Conservation (phyloP, 2,329 filamentous ascomycete genomes). For the Paecilomyces formosus region DNA sequence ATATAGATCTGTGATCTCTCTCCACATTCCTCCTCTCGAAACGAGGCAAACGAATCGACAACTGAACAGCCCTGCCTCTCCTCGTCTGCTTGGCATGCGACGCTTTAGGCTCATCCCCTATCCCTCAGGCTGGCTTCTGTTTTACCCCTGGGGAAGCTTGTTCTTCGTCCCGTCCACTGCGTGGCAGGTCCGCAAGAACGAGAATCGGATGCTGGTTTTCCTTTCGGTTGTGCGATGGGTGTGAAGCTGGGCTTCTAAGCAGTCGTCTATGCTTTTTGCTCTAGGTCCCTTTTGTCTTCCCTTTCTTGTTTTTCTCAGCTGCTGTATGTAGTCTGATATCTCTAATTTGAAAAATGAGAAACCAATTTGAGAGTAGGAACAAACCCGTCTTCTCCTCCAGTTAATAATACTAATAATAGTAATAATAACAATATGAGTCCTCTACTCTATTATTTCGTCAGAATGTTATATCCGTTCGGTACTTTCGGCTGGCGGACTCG, state of each 20-base stretch:
- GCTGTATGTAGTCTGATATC: constrained; percentile 16
- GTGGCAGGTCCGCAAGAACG: constrained; percentile 17
- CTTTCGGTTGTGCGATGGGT: not conserved
- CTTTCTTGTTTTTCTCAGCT: constrained; percentile 2
- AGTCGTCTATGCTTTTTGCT: constrained; percentile 3
- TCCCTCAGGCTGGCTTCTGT: constrained; percentile 40
- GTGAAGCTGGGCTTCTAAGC: not conserved
- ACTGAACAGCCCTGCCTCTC: constrained; percentile 7
- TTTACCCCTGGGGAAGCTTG: constrained; percentile 28
- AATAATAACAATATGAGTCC: too few species aligned
- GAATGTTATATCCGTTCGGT: not conserved
- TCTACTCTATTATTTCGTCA: too few species aligned
- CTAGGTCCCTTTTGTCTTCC: constrained; percentile 4
- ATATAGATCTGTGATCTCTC: constrained; percentile 27
- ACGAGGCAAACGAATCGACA: constrained; percentile 1
- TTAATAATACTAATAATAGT: too few species aligned
- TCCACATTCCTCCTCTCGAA: constrained; percentile 1
- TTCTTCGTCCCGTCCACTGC: constrained; percentile 19
- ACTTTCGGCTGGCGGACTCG: not conserved
- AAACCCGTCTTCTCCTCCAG: not conserved
- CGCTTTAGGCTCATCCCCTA: constrained; percentile 50
- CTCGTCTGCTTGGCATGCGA: constrained; percentile 10
- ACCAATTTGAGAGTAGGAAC: not conserved
- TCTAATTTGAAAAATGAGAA: constrained; percentile 11
- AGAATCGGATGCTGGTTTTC: constrained; percentile 45